These are phyloP conservation scores for Striga asiatica DNA, from an alignment of 257 asterid species.

Conservation along the genomic window DNA sequence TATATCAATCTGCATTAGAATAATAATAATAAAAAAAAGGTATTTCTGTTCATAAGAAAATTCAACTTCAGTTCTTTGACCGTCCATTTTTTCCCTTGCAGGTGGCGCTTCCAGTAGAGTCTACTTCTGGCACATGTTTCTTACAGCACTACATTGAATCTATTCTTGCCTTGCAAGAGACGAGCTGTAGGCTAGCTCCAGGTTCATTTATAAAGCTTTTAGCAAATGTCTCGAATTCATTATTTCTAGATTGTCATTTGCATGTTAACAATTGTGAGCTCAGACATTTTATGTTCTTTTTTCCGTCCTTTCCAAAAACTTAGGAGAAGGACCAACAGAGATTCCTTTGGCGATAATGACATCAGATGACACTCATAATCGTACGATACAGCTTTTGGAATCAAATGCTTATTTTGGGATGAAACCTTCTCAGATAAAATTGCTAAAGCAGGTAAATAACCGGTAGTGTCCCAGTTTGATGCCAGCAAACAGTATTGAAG, in stretches of 20 bases:
- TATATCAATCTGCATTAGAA: no score
- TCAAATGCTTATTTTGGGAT: constrained; percentile 84
- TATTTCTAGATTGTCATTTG: not conserved
- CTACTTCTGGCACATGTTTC: constrained; percentile 79
- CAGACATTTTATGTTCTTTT: constrained; percentile 11
- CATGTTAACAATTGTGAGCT: constrained; percentile 1
- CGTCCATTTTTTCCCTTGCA: constrained; percentile 25
- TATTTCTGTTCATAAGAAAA: constrained; percentile 3
- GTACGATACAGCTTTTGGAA: constrained; percentile 60
- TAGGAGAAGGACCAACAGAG: constrained; percentile 62
- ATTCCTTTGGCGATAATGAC: constrained; percentile 95
- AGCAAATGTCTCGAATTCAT: constrained; percentile 5
- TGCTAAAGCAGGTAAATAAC: constrained; percentile 73
- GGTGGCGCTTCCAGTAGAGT: constrained; percentile 91
- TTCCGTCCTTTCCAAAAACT: not conserved
- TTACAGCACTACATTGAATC: constrained; percentile 85
- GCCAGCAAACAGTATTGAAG: not conserved
- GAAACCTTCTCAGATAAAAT: constrained; percentile 76
- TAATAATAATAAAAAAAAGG: constrained; percentile 7
- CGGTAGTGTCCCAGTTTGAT: constrained; percentile 6
- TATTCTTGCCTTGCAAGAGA: constrained; percentile 87
- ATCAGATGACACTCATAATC: constrained; percentile 90
- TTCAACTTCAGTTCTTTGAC: constrained; percentile 19
- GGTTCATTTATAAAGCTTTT: constrained; percentile 38
- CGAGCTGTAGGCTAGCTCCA: constrained; percentile 55